Evolutionary conservation across 306 rosid species (phyloP).

Genomic region (Corylus avellana): DNA sequence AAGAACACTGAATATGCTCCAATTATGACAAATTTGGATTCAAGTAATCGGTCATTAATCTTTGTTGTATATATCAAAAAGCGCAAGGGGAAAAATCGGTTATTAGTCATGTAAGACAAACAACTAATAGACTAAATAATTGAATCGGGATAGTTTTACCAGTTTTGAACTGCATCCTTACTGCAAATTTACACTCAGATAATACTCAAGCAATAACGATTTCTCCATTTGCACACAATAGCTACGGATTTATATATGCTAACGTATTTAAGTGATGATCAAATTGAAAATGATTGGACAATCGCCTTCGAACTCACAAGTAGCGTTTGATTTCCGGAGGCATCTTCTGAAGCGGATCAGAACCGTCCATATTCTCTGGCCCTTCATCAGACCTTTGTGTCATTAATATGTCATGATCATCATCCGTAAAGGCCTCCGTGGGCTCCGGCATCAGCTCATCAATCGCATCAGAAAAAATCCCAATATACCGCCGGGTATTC

Average conservation of each 20-base stretch:
- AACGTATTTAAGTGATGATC: background rate
- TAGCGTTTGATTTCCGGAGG: constrained; percentile 93
- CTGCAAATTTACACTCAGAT: background rate
- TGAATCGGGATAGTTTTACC: background rate
- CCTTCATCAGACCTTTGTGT: constrained; percentile 93
- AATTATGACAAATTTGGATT: background rate
- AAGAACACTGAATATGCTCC: background rate
- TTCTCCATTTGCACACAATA: background rate
- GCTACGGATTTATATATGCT: background rate
- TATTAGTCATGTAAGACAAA: constrained; percentile 1
- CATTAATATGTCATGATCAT: constrained; percentile 95
- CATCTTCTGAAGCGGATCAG: constrained; percentile 89
- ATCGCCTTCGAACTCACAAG: constrained; percentile 50
- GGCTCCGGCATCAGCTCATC: constrained; percentile 88
- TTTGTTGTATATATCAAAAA: too few species aligned
- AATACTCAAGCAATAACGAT: background rate
- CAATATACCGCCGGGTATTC: constrained; percentile 79
- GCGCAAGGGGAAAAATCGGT: too few species aligned
- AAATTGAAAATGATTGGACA: background rate
- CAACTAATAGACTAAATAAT: background rate
- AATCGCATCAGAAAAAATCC: constrained; percentile 73
- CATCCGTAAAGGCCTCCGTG: constrained; percentile 80
- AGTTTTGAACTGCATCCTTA: background rate
- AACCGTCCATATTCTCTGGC: constrained; percentile 61
- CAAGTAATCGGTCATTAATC: background rate